These are phyloP conservation scores for Epichloe aotearoae DNA, from an alignment of 2,329 filamentous ascomycete species.

Conservation along the genomic window DNA sequence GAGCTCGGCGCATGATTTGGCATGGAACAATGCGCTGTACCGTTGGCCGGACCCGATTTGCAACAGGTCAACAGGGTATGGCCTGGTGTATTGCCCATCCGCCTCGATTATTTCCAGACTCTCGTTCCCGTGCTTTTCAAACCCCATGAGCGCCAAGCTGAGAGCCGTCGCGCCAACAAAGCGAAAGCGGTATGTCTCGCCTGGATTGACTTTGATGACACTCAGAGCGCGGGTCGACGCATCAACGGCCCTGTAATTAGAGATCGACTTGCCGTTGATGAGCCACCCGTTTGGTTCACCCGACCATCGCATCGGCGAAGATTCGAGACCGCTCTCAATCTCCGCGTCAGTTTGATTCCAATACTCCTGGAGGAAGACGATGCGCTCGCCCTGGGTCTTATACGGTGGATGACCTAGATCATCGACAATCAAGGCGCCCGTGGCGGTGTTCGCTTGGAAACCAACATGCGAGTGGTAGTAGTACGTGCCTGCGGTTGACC, in stretches of 20 bases:
- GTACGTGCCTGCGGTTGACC: conserved; percentile 46
- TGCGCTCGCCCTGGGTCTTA: neutral
- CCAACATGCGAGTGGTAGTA: conserved; percentile 57
- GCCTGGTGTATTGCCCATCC: neutral
- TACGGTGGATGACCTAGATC: neutral
- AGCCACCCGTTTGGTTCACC: conserved; percentile 3
- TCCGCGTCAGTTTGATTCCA: conserved; percentile 1
- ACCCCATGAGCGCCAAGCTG: conserved; percentile 33
- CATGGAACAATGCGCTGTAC: conserved; percentile 2
- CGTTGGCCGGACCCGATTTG: conserved; percentile 3
- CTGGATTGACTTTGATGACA: conserved; percentile 26
- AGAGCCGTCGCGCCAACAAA: conserved; percentile 44
- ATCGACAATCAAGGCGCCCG: conserved; percentile 2
- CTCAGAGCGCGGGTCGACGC: neutral
- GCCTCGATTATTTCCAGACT: neutral
- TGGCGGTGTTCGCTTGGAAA: conserved; percentile 32
- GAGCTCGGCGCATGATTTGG: conserved; percentile 6
- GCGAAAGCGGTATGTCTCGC: conserved; percentile 46
- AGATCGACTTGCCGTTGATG: conserved; percentile 3
- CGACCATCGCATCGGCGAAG: neutral
- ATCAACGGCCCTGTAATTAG: neutral
- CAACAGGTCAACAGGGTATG: neutral
- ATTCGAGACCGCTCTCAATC: neutral
- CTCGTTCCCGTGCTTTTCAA: neutral
- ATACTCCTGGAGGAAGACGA: conserved; percentile 1